Conservation (phyloP, 305 asterid species). For the Striga hermonthica region DNA sequence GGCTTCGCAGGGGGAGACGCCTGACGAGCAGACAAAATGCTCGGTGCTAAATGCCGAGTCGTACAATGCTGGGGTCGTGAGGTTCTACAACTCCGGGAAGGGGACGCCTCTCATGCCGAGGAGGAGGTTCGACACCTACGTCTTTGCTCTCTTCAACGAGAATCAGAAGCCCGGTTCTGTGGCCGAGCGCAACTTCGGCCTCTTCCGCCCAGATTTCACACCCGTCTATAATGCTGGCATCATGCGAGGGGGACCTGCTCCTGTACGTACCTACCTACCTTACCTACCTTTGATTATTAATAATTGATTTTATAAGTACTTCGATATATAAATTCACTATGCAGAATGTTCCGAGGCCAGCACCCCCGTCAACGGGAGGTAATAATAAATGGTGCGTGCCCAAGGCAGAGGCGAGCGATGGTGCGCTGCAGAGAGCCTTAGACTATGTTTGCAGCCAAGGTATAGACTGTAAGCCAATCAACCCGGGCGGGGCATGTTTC, state of each 20-base stretch:
- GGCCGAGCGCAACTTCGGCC: conserved; percentile 79
- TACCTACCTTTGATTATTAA: background rate
- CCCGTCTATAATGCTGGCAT: conserved; percentile 6
- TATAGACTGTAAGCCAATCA: conserved; percentile 53
- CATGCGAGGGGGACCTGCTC: conserved; percentile 6
- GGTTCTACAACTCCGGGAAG: conserved; percentile 37
- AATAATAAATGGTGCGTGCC: conserved; percentile 61
- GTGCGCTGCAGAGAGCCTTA: conserved; percentile 40
- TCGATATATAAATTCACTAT: too few species aligned
- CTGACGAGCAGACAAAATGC: conserved; percentile 55
- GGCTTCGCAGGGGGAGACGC: conserved; percentile 68
- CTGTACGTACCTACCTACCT: background rate
- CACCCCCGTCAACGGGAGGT: conserved; percentile 1
- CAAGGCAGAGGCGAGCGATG: conserved; percentile 36
- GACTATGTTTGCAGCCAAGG: conserved; percentile 56
- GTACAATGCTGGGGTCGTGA: conserved; percentile 61
- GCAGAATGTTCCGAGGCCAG: conserved; percentile 25
- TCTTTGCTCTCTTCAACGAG: conserved; percentile 72
- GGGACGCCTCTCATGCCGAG: conserved; percentile 85
- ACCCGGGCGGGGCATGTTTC: conserved; percentile 55
- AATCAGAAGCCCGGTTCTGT: conserved; percentile 58
- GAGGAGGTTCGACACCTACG: conserved; percentile 56
- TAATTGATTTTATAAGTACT: background rate
- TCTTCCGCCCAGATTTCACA: conserved; percentile 34
- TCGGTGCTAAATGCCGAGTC: conserved; percentile 60